Percentiles rank a stretch among this genome's conserved stretches.
phyloP scores from a whole-genome alignment of 192 early-diverging fungal species.

The Paraglomus brasilianum region DNA sequence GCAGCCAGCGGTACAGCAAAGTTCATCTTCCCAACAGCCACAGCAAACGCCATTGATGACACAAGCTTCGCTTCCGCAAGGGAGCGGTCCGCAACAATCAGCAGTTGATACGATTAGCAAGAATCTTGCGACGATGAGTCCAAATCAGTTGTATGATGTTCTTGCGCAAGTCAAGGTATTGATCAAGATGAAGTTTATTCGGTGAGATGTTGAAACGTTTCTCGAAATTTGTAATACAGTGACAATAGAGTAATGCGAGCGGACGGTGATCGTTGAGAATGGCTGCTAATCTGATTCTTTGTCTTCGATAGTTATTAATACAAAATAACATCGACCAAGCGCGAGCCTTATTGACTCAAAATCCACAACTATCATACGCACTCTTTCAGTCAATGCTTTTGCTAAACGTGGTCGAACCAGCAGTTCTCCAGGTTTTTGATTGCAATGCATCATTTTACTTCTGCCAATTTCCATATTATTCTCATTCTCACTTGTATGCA shows the following conservation, averaged over 20 bases:
- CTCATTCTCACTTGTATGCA: not conserved
- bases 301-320: constrained; percentile 37
- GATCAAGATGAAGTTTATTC: not conserved
- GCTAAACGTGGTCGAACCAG: constrained; percentile 76
- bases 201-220: no score
- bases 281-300: constrained; percentile 35
- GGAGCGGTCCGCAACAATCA: not conserved
- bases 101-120: constrained; percentile 36
- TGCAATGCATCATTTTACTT: not conserved
- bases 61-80: not conserved
- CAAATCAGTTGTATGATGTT: constrained; percentile 60
- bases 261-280: not conserved
- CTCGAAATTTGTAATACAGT: not conserved
- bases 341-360: constrained; percentile 62
- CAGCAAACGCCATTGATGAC: not conserved
- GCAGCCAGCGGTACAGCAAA: not conserved
- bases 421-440: constrained; percentile 50
- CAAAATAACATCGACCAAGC: constrained; percentile 62
- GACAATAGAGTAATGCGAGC: not conserved
- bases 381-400: constrained; percentile 79
- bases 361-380: constrained; percentile 82
- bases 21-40: not conserved
- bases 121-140: constrained; percentile 54
- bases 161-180: constrained; percentile 67
- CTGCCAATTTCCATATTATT: not conserved